Evolutionary conservation across 2,329 filamentous ascomycete species (phyloP).

Genomic region (Aspergillus eucalypticola): DNA sequence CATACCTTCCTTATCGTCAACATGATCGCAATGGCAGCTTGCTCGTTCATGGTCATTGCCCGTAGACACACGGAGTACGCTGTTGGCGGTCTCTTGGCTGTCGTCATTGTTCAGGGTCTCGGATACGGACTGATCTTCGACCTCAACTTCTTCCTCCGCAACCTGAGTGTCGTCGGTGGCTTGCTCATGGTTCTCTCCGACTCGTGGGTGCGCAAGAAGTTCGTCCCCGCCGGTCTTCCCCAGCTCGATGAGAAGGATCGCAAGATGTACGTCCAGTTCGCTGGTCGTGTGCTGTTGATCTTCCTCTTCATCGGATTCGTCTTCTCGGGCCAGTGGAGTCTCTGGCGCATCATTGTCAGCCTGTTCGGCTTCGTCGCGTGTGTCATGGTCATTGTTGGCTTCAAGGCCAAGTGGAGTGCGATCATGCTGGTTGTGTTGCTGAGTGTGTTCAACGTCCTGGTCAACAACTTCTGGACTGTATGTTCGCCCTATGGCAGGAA

Average conservation of each 20-base stretch:
- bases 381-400: constrained; percentile 97
- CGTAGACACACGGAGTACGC: constrained; percentile 93
- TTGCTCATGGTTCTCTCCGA: constrained; percentile 97
- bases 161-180: constrained; percentile 94
- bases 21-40: constrained; percentile 80
- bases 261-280: constrained; percentile 99
- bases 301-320: constrained; percentile 98
- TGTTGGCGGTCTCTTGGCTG: constrained; percentile 82
- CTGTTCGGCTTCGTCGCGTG: constrained; percentile 85
- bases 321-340: constrained; percentile 88
- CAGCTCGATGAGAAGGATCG: constrained; percentile 97
- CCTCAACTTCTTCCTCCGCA: constrained; percentile 99
- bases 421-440: constrained; percentile 92
- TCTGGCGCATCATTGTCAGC: constrained; percentile 84
- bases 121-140: constrained; percentile 98
- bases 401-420: constrained; percentile 99
- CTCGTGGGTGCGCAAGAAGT: constrained; percentile 96
- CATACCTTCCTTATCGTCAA: constrained; percentile 92
- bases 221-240: constrained; percentile 91
- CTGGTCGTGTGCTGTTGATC: constrained; percentile 90
- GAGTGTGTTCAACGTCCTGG: constrained; percentile 92
- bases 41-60: constrained; percentile 83
- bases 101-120: constrained; percentile 89
- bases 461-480: constrained; percentile 99
- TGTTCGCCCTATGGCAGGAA: constrained; percentile 41